phyloP scores from a whole-genome alignment of 169 alveolate species.

The Neospora caninum region DNA sequence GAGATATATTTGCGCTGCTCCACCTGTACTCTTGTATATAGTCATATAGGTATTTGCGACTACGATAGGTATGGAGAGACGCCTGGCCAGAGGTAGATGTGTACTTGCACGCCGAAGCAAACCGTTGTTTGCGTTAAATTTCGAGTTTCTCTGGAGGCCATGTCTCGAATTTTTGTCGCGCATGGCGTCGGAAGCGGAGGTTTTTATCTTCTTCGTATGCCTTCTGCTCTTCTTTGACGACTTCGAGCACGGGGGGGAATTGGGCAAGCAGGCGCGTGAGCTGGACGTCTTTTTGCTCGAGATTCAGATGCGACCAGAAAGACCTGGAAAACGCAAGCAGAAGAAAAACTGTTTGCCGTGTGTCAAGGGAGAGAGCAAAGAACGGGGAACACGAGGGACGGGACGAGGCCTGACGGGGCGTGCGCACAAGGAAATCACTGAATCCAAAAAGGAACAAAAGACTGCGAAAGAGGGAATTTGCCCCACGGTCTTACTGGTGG shows the following conservation, averaged over 20 bases:
- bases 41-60: neutral
- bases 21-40: neutral
- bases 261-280: constrained; percentile 59
- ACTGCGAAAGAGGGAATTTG: neutral
- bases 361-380: neutral
- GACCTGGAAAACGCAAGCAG: constrained; percentile 23
- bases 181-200: constrained; percentile 73
- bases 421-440: neutral
- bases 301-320: constrained; percentile 79
- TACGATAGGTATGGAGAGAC: no score
- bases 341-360: neutral
- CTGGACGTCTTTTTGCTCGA: constrained; percentile 82
- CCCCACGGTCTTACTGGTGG: constrained; percentile 65
- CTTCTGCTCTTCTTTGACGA: neutral
- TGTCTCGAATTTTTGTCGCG: constrained; percentile 78
- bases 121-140: constrained; percentile 62
- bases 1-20: no score
- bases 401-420: no score
- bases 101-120: no score
- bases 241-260: constrained; percentile 16
- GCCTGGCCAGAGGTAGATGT: no score
- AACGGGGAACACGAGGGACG: neutral
- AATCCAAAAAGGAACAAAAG: neutral
- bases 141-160: constrained; percentile 87
- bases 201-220: neutral